phyloP scores from a whole-genome alignment of 2,329 filamentous ascomycete genomes.

The Mollisia scopiformis region DNA sequence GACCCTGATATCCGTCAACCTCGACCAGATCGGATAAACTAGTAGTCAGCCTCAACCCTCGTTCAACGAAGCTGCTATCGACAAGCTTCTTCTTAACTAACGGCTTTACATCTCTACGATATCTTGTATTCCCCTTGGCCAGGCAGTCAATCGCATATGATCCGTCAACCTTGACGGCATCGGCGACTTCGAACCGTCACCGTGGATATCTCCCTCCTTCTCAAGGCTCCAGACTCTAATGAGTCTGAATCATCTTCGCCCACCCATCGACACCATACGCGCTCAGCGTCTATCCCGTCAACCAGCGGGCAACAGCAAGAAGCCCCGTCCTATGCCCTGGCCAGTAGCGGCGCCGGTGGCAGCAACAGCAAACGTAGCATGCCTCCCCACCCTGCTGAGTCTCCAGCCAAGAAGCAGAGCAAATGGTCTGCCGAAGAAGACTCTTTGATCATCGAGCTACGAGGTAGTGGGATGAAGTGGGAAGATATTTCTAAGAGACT shows the following conservation, averaged over 20 bases:
- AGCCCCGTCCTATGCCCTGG: conserved; percentile 29
- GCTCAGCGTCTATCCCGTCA: conserved; percentile 33
- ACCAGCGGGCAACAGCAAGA: conserved; percentile 24
- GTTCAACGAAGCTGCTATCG: conserved; percentile 18
- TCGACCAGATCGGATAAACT: conserved; percentile 23
- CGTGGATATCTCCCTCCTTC: conserved; percentile 93
- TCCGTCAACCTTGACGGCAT: conserved; percentile 39
- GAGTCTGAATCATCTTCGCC: conserved; percentile 60
- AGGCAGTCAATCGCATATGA: conserved; percentile 31
- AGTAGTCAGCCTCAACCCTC: conserved; percentile 22
- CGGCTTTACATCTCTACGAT: conserved; percentile 17
- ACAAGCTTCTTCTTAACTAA: conserved; percentile 22
- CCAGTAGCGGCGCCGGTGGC: conserved; percentile 32
- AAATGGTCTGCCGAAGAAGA: conserved; percentile 97
- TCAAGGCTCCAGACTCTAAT: conserved; percentile 76
- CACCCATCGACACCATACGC: conserved; percentile 39
- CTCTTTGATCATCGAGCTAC: conserved; percentile 87
- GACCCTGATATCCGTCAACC: conserved; percentile 15
- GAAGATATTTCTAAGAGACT: conserved; percentile 94
- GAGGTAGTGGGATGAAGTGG: conserved; percentile 95
- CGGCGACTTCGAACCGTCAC: conserved; percentile 56
- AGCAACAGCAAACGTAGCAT: conserved; percentile 57
- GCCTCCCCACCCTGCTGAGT: conserved; percentile 59
- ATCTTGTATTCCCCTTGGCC: not conserved
- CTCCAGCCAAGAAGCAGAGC: conserved; percentile 89